Evolutionary conservation across 345 rosid species (phyloP).

Genomic region (Aegle marmelos): DNA sequence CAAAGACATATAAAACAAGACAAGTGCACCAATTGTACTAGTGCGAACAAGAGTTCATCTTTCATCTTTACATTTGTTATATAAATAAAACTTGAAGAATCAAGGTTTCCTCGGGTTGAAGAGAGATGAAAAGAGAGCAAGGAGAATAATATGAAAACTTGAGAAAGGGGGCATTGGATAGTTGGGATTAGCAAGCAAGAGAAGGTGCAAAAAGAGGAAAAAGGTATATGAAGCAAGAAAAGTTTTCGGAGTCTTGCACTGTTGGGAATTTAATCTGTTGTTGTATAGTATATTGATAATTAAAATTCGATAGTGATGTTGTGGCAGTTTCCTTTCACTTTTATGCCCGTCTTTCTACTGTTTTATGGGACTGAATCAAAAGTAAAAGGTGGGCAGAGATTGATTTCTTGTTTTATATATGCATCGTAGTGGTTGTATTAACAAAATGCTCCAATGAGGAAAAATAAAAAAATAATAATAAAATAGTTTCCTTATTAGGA

Average conservation of each 20-base stretch:
- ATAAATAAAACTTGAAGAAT: conserved; percentile 60
- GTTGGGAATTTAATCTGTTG: conserved; percentile 25
- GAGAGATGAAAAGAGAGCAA: conserved; percentile 52
- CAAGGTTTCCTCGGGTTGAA: conserved; percentile 75
- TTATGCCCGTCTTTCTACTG: conserved; percentile 38
- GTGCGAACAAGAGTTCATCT: conserved; percentile 50
- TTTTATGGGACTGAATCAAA: conserved; percentile 45
- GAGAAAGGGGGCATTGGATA: conserved; percentile 78
- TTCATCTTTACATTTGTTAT: conserved; percentile 33
- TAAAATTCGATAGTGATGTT: conserved; percentile 6
- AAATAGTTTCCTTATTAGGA: background rate
- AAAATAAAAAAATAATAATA: too few relatives aligned
- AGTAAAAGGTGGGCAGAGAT: conserved; percentile 28
- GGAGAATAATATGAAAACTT: conserved; percentile 92
- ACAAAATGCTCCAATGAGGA: background rate
- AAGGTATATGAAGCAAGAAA: conserved; percentile 30
- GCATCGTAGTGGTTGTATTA: conserved; percentile 8
- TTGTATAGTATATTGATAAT: background rate
- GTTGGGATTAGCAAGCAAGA: conserved; percentile 81
- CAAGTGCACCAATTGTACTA: conserved; percentile 38
- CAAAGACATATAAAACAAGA: conserved; percentile 22
- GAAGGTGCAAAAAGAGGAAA: conserved; percentile 55
- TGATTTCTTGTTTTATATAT: conserved; percentile 11
- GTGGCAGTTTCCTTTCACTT: conserved; percentile 17
- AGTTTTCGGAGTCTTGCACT: conserved; percentile 19